Percentiles rank a stretch among this genome's conserved stretches.
Conservation (phyloP, 2,329 filamentous ascomycete genomes). For the Lachnellula willkommii region DNA sequence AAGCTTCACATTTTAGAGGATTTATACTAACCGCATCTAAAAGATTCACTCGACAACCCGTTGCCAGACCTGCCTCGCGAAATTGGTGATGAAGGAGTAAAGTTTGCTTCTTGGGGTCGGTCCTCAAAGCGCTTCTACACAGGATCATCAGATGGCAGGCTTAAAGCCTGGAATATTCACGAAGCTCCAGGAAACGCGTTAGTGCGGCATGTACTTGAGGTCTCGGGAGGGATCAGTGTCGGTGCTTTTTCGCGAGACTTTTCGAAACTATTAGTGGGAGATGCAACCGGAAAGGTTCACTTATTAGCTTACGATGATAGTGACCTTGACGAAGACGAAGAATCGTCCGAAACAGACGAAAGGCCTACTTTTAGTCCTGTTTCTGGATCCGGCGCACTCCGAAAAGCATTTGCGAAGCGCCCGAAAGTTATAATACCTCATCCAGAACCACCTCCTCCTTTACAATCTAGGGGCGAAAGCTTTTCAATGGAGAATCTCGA, state of each 20-base stretch:
- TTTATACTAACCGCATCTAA: slow-evolving; percentile 10
- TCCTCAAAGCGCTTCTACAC: slow-evolving; percentile 56
- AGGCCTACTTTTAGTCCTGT: neutral
- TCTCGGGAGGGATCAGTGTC: slow-evolving; percentile 50
- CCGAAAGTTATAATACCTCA: slow-evolving; percentile 48
- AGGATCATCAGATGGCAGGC: slow-evolving; percentile 56
- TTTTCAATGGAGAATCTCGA: slow-evolving; percentile 5
- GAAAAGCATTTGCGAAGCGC: slow-evolving; percentile 28
- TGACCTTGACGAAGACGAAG: slow-evolving; percentile 22
- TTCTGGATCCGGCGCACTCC: neutral
- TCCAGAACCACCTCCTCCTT: slow-evolving; percentile 42
- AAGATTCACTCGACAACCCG: slow-evolving; percentile 29
- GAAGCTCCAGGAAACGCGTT: slow-evolving; percentile 37
- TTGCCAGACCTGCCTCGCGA: slow-evolving; percentile 36
- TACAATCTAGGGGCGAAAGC: neutral
- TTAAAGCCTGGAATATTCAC: slow-evolving; percentile 60
- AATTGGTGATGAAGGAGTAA: slow-evolving; percentile 55
- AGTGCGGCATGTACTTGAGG: slow-evolving; percentile 49
- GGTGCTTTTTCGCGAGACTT: slow-evolving; percentile 55
- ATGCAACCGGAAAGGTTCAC: slow-evolving; percentile 56
- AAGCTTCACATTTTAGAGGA: neutral
- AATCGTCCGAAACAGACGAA: neutral
- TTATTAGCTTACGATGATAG: slow-evolving; percentile 46
- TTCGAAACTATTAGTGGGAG: slow-evolving; percentile 52
- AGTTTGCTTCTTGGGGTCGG: slow-evolving; percentile 58